Conservation (phyloP, 768 basidiomycete species). For the Leucosporidium scottii region DNA sequence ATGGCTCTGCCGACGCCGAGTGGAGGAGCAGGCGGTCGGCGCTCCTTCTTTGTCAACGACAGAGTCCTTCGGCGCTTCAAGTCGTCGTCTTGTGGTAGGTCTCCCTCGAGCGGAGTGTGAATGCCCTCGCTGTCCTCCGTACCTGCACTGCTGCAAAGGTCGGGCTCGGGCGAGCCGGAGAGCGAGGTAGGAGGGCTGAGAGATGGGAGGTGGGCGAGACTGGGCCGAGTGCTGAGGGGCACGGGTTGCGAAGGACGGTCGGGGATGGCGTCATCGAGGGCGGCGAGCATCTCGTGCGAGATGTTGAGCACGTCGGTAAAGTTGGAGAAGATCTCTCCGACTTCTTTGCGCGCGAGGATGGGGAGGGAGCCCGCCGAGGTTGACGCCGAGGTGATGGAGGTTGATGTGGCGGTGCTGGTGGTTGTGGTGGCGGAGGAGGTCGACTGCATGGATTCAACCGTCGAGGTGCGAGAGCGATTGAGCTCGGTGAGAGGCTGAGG, state of each 20-base stretch:
- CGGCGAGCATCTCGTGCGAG: slow-evolving; percentile 28
- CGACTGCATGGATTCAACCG: neutral
- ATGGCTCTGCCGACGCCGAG: slow-evolving; percentile 24
- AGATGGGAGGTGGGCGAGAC: neutral
- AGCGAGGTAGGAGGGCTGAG: neutral
- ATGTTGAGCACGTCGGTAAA: slow-evolving; percentile 35
- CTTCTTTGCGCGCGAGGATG: slow-evolving; percentile 24
- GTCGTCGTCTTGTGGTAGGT: neutral
- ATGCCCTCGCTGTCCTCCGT: neutral
- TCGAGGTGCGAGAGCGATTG: neutral
- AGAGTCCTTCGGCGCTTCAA: neutral
- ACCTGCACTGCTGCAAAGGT: slow-evolving; percentile 11
- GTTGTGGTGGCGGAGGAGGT: slow-evolving; percentile 2
- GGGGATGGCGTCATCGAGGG: slow-evolving; percentile 25
- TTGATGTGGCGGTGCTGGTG: neutral
- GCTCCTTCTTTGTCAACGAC: neutral
- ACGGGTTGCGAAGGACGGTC: slow-evolving; percentile 12
- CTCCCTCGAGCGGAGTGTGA: neutral
- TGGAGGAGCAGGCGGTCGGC: neutral
- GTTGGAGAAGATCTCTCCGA: slow-evolving; percentile 35
- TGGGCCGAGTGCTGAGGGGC: neutral
- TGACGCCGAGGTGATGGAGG: neutral
- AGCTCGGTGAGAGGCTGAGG: too few species aligned
- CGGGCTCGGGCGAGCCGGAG: neutral
- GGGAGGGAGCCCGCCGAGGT: neutral